A percentile compares a stretch with the other conserved stretches of the same genome.
Conservation (phyloP, 805 yeast species). For the Ascoidea tarda region DNA sequence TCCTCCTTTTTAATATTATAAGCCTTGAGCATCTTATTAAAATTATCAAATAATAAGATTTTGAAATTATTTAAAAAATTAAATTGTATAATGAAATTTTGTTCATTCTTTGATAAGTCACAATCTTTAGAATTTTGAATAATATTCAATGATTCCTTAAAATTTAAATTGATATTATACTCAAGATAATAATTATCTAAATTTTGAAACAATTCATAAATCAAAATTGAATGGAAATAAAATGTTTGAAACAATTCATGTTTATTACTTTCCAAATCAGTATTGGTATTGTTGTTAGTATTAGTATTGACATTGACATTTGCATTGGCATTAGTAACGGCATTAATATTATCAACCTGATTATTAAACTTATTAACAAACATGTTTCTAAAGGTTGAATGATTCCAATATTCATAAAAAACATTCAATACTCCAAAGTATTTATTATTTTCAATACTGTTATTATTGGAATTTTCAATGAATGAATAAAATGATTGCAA, state of each 20-base stretch:
- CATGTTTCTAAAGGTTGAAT: background rate
- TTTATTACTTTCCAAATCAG: background rate
- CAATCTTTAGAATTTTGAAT: background rate
- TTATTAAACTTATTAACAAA: background rate
- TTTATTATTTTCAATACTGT: conserved; percentile 3
- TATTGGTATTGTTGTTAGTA: no score
- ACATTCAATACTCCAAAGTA: conserved; percentile 6
- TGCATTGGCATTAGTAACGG: background rate
- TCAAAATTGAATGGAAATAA: background rate
- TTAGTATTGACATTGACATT: background rate
- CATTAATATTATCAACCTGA: background rate
- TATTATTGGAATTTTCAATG: conserved; percentile 2
- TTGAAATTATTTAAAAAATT: conserved; percentile 3
- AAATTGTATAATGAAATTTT: conserved; percentile 3
- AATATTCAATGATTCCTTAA: conserved; percentile 1
- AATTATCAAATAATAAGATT: background rate
- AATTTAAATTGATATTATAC: conserved; percentile 4
- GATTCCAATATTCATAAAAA: conserved; percentile 6
- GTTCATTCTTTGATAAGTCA: background rate
- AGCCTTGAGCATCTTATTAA: background rate
- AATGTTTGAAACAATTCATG: background rate
- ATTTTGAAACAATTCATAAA: conserved; percentile 4
- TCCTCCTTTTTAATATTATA: background rate
- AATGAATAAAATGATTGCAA: conserved; percentile 1
- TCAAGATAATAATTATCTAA: conserved; percentile 8